Base-by-base conservation (phyloP, 2,329 filamentous ascomycete species). In the Monilinia polystroma region DNA sequence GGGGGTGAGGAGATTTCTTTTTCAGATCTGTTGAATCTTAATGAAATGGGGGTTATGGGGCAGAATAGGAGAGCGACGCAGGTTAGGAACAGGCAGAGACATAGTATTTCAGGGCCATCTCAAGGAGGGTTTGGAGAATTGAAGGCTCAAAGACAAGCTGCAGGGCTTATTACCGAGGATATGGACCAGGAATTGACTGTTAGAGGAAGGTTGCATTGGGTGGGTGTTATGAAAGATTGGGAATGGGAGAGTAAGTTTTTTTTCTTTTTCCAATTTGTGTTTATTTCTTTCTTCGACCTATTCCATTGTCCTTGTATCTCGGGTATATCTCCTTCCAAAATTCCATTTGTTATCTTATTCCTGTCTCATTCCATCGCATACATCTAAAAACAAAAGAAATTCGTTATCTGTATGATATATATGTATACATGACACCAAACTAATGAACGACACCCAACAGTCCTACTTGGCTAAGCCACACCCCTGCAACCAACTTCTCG, bases 161-260 rank as follows among this genome's bases (percentile, higher is more conserved):
- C 58, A 1, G 66, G 75, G 29, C 73, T 72, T 49, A 68, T 71
- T 2, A 75, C 74, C 63, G 77, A 81, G 67, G 78, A 80, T 53
- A 79, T 86, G 68, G 84, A 88, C 68, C 80, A 80, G 64, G 85
- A 88, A 62, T 83, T 85, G 73, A 89, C 87, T 3, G 86, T 90
- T n/a, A 82, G 85, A 69, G 88, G 88, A 4, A 80, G 80, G 56
- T 77, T 89, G 73, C 88, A 91, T 76, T 91, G 88, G 88, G 80
- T 89, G 11, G 85, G 87, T 49, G 87, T 91, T 53, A 90, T 90
- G 88, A 84, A 83, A 69, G 87, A 90, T 71, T 89, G 86, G 86
- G 79, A 81, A n/a, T 91, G 88, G 87, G 87, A 90, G 82, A 84
- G 87, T 89, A 79, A 79, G 83, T 79, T 72, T 62, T 51, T 4